Conservation (phyloP, 1,284 basidiomycete species). For the Phellinidium pouzarii region DNA sequence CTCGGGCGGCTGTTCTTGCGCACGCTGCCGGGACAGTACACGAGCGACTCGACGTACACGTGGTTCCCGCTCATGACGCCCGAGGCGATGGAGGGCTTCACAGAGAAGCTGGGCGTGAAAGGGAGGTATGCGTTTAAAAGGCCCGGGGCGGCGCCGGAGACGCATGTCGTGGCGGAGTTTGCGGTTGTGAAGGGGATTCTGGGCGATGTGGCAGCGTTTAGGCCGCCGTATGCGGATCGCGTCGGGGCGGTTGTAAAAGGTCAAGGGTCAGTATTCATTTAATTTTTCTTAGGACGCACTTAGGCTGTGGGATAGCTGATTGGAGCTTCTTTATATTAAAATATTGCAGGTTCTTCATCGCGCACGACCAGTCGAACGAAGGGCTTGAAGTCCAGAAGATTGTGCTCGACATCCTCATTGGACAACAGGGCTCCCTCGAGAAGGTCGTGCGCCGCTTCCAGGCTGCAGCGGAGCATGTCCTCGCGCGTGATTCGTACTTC, state of each 20-base stretch:
- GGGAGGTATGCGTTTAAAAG: constrained; percentile 47
- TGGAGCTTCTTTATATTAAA: neutral
- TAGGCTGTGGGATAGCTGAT: neutral
- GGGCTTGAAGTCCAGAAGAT: constrained; percentile 41
- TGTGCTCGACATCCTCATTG: constrained; percentile 42
- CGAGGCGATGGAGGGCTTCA: constrained; percentile 51
- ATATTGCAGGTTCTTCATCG: constrained; percentile 52
- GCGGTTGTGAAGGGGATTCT: constrained; percentile 47
- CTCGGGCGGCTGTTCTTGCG: constrained; percentile 70
- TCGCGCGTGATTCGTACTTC: constrained; percentile 45
- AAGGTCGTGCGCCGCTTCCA: constrained; percentile 55
- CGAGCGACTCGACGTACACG: constrained; percentile 66
- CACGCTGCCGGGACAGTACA: constrained; percentile 63
- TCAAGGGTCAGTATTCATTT: constrained; percentile 44
- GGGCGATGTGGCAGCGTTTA: constrained; percentile 39
- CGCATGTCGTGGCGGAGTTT: constrained; percentile 39
- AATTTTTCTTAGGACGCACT: neutral
- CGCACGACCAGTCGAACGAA: constrained; percentile 35
- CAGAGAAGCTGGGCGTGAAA: constrained; percentile 47
- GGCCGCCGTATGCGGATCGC: constrained; percentile 41
- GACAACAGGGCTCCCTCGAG: constrained; percentile 34
- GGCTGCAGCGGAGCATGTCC: constrained; percentile 49
- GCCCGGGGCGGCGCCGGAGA: constrained; percentile 30
- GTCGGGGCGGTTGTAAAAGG: constrained; percentile 47
- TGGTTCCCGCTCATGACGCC: constrained; percentile 86